Evolutionary conservation across 805 yeast genomes (phyloP).

Genomic region (Kuraishia borneana): DNA sequence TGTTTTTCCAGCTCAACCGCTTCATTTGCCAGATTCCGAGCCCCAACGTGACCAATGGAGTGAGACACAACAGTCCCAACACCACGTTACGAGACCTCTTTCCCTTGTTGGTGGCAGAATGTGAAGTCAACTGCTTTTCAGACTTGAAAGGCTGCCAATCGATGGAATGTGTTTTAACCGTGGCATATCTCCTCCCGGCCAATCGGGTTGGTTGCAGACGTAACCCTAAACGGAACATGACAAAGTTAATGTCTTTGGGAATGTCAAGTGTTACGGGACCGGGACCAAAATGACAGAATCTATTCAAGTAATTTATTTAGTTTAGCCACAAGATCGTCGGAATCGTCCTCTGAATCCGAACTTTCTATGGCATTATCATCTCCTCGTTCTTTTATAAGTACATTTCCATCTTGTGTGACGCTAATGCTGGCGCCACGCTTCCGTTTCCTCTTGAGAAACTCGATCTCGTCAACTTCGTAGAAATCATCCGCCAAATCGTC

Average conservation of each 20-base stretch:
- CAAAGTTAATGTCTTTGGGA: too few species aligned
- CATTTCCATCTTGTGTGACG: neutral
- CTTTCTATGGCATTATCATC: too few species aligned
- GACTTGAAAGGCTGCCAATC: constrained; percentile 80
- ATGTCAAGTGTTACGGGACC: too few species aligned
- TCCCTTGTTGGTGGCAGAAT: constrained; percentile 8
- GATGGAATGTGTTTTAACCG: constrained; percentile 53
- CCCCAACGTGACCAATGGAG: constrained; percentile 80
- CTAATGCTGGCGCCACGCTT: constrained; percentile 14
- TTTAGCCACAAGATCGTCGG: too few species aligned
- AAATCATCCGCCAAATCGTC: constrained; percentile 22
- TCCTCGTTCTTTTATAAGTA: neutral
- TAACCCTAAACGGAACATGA: too few species aligned
- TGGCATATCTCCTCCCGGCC: constrained; percentile 12
- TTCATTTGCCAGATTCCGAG: constrained; percentile 91
- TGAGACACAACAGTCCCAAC: constrained; percentile 39
- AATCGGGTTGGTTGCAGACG: too few species aligned
- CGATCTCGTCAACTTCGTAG: constrained; percentile 25
- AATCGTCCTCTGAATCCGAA: too few species aligned
- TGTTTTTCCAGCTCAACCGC: constrained; percentile 80
- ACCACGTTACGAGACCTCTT: constrained; percentile 15
- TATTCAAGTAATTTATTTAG: too few species aligned
- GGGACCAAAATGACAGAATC: too few species aligned
- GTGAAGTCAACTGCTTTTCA: constrained; percentile 23
- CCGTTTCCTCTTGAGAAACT: constrained; percentile 20